Conservation (phyloP, 345 rosid species). For the Populus ilicifolia region DNA sequence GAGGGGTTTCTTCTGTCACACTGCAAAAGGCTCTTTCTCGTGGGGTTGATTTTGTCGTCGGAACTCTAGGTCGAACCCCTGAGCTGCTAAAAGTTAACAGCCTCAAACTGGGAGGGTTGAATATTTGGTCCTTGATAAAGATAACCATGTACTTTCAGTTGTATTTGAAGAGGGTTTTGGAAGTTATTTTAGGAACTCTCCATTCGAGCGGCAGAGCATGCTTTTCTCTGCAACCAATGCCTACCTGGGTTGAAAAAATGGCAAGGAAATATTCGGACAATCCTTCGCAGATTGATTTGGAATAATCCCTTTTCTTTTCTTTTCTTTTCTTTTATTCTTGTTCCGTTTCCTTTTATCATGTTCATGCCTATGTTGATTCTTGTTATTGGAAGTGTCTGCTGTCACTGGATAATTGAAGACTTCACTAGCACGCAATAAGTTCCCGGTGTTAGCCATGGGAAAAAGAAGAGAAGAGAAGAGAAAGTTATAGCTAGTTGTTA, state of each 20-base stretch:
- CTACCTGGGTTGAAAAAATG: constrained; percentile 86
- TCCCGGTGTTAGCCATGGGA: no score
- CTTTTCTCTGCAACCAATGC: constrained; percentile 98
- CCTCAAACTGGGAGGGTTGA: constrained; percentile 79
- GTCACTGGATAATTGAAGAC: no score
- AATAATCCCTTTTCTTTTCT: constrained; percentile 16
- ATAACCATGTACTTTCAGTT: constrained; percentile 95
- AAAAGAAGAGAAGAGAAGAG: no score
- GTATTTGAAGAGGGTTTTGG: constrained; percentile 92
- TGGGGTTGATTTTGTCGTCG: constrained; percentile 96
- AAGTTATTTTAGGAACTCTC: constrained; percentile 80
- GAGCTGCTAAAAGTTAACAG: constrained; percentile 68
- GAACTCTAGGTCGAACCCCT: constrained; percentile 92
- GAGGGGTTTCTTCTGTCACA: constrained; percentile 79
- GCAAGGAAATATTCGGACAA: constrained; percentile 75
- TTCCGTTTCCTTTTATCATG: not conserved
- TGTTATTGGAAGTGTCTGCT: not conserved
- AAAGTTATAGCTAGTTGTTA: no score
- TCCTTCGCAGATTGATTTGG: constrained; percentile 89
- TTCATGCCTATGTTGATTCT: not conserved
- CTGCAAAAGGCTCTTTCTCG: constrained; percentile 78
- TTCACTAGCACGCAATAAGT: no score
- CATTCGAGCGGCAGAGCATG: constrained; percentile 84
- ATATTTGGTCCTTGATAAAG: constrained; percentile 90
- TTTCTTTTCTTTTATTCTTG: no score